Conservation (phyloP, 2,329 filamentous ascomycete genomes). For the Cladosporium sphaerospermum region DNA sequence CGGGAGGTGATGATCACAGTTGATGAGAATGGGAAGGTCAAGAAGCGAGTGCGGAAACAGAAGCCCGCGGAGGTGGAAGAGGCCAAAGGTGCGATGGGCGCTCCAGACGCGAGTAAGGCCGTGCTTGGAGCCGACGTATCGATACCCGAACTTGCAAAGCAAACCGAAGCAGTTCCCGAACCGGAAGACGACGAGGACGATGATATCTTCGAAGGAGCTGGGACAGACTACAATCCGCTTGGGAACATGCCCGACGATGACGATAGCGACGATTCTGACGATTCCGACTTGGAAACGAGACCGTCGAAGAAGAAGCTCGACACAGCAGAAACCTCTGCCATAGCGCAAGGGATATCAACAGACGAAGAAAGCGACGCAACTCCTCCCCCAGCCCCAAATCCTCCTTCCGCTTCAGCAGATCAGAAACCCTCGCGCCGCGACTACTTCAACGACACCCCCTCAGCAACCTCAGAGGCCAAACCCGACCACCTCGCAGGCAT, state of each 20-base stretch:
- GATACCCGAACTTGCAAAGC: slow-evolving; percentile 17
- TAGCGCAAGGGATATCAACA: neutral
- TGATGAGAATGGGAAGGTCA: slow-evolving; percentile 55
- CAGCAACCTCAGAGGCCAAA: slow-evolving; percentile 14
- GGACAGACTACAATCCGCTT: slow-evolving; percentile 55
- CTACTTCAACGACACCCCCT: slow-evolving; percentile 31
- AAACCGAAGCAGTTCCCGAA: slow-evolving; percentile 5
- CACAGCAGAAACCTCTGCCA: neutral
- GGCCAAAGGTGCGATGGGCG: slow-evolving; percentile 22
- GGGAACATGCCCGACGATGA: slow-evolving; percentile 36
- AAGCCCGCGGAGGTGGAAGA: slow-evolving; percentile 27
- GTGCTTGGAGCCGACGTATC: slow-evolving; percentile 29
- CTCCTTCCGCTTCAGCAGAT: neutral
- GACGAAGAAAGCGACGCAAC: slow-evolving; percentile 1
- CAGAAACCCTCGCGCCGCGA: slow-evolving; percentile 22
- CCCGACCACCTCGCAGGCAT: slow-evolving; percentile 26
- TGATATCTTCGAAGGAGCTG: slow-evolving; percentile 58
- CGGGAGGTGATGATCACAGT: slow-evolving; percentile 55
- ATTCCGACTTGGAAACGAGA: slow-evolving; percentile 18
- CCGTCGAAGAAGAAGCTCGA: neutral
- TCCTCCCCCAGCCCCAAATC: neutral
- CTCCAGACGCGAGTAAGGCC: slow-evolving; percentile 24
- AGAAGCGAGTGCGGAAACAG: slow-evolving; percentile 54
- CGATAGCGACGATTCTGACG: slow-evolving; percentile 41
- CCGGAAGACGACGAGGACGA: slow-evolving; percentile 45